These are phyloP conservation scores for Cryptococcus sp. DNA, from an alignment of 1,284 basidiomycete species.

Conservation along the genomic window DNA sequence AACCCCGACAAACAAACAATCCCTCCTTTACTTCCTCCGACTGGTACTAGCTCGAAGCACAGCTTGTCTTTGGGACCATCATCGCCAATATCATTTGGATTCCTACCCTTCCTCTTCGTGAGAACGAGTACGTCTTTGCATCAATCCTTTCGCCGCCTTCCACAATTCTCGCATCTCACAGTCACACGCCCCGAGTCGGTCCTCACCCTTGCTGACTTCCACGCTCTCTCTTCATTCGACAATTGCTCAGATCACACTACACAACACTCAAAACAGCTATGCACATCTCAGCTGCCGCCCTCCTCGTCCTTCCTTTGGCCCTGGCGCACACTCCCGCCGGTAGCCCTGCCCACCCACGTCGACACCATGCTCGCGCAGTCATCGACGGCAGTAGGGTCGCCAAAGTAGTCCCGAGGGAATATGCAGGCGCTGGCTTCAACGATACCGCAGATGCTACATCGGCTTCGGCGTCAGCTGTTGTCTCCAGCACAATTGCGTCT, in stretches of 20 bases:
- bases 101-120: no score
- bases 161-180: no score
- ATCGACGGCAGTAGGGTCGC: conserved; percentile 15
- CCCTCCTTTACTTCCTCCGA: no score
- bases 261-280: conserved; percentile 7
- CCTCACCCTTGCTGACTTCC: no score
- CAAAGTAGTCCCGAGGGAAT: conserved; percentile 7
- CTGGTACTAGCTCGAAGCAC: no score
- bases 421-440: conserved; percentile 15
- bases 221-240: no score
- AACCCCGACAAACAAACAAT: no score
- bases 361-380: conserved; percentile 27
- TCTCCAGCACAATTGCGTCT: conserved; percentile 2
- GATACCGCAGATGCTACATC: conserved; percentile 9
- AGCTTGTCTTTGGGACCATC: no score
- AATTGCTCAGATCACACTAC: not conserved
- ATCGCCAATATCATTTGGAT: no score
- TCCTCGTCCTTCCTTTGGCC: conserved; percentile 23
- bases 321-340: conserved; percentile 15
- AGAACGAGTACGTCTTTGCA: no score
- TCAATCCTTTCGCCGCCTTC: no score
- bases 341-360: conserved; percentile 10
- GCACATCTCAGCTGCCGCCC: conserved; percentile 18
- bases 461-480: conserved; percentile 1
- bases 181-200: no score